Evolutionary conservation across 1,139 yeast species (phyloP), one percentile per base, ranked within the genome.

Genomic region (Kodamaea fungicola): DNA sequence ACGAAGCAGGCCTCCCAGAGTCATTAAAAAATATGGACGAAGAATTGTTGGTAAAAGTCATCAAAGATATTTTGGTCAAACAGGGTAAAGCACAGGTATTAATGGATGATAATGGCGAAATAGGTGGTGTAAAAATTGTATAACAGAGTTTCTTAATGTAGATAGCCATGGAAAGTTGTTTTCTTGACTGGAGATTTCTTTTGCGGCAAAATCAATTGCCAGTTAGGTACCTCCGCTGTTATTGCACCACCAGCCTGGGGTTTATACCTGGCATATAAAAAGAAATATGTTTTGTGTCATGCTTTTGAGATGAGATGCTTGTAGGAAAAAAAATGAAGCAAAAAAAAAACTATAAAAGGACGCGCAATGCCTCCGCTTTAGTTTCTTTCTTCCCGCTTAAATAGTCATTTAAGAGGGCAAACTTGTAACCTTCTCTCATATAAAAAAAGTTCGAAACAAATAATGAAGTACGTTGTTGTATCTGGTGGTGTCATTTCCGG

Each of bases 401-500:
- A 63, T 52, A 49, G 47, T 45, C 55, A 57, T 63, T 68, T 67
- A 67, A 64, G 74, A 65, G 76, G 76, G 74, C 71, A 57, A 49
- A 51, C 35, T 22, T 40, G 28, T 28, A 31, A 31, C 28, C 31
- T 32, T 34, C 45, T 38, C 38, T 31, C 26, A 12, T 12, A 7
- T 22, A 19, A 26, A 24, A 23, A 31, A 16, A 28, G 3, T n/a
- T 4, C 24, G 12, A 22, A 13, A 30, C 29, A 13, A 33, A 42
- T 33, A 39, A 90, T 92, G 98, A 92, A 92, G 69, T 92, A 89
- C 96, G 97, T 92, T 57, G 95, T 92, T 56, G 98, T 92, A 36
- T 90, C 97, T 44, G 98, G 98, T 63, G 98, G 89, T 77, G 98
- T 92, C 53, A 92, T 92, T 54, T 87, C 96, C 52, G 98, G 99